Evolutionary conservation across 2,329 filamentous ascomycete genomes (phyloP), one percentile per base, ranked within the genome.

Genomic region (Ceratocystis colombiana): DNA sequence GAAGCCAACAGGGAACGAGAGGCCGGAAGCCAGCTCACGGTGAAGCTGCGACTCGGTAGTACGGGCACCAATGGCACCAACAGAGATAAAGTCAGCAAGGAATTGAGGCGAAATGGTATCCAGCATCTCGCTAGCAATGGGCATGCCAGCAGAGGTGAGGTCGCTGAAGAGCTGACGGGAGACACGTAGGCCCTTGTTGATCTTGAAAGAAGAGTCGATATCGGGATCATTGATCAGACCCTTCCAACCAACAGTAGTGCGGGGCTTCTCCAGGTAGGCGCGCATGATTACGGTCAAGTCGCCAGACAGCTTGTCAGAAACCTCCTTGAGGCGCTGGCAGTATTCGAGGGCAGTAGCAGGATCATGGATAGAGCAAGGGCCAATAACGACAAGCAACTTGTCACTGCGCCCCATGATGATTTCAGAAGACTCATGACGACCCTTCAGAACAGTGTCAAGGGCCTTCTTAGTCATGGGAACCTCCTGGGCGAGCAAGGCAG

Each of bases 101-200:
- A 94, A 99, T 81, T 99, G 94, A 5, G 94, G 94, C 3, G 90
- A 96, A 77, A 99, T 97, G 70, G 94, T 99, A 76, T 99, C 94
- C 67, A 99, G 84, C 94, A 99, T 97, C 80, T 99, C 94, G 70
- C 86, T 91, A 67, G 94, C 94, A 76, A 99, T 95, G 68, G 94
- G 94, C 84, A 99, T 91, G 71, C 94, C 94, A 70, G 82, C 81
- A 69, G 81, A 81, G 45, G 93, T 99, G 69, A 99, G 81, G 74
- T 97, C 92, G 72, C 88, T 85, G 80, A 96, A 99, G 74, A 99
- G 83, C 79, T 96, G 88, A 72, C 94, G 84, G n/a, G 89, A 93
- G 67, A 96, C 86, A 37, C 90, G 86, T 66, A 99, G 83, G 64
- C 94, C 94, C 82, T 97, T 97, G 85, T 99, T 99, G 81, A 99